Base-by-base conservation (phyloP, 495 filamentous ascomycete genomes). In the Penicillium cinerascens region DNA sequence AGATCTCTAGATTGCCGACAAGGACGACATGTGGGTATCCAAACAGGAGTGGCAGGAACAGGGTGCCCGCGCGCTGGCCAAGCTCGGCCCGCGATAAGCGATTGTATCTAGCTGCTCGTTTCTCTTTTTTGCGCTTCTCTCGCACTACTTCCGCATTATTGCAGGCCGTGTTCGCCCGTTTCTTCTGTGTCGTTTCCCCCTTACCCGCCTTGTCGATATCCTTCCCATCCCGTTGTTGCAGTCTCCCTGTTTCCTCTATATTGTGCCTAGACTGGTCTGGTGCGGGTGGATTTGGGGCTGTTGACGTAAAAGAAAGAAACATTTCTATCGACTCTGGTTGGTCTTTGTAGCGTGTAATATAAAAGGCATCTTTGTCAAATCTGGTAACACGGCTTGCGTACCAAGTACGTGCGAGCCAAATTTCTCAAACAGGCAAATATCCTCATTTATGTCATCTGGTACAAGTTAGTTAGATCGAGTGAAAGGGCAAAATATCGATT, bases 1-100 rank as follows among this genome's bases (percentile, higher is more conserved):
- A 66, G 51, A 36, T 25, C 6, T 25, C 21, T 52, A 85, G 82
- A 97, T 98, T 86, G 91, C 93, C 44, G 91, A 97, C 69, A 96
- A 96, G 73, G 89, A 96, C 63, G 86, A 87, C 67, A 98, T 98
- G 93, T 98, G 93, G 93, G 92, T 98, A 47, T 85, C 87, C 44
- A 96, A 96, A 77, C 79, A 87, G 64, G 95, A 98, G 72, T 98
- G 95, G 95, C 78, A 91, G 63, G 93, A 98, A 76, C 86, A 95
- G 70, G 93, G 93, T 16, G 65, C 86, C n/a, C 79, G 87, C 41
- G 85, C 85, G 44, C 74, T 98, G 64, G 89, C 89, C 70, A 98
- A 97, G 76, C 80, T 98, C 49, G 93, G 93, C 2, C 87, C 89
- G 35, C 85, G 92, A 72, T 79, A 69, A 63, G 25, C 45, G 51